phyloP scores from a whole-genome alignment of 768 basidiomycete genomes.

The Sarcodon aspratus region DNA sequence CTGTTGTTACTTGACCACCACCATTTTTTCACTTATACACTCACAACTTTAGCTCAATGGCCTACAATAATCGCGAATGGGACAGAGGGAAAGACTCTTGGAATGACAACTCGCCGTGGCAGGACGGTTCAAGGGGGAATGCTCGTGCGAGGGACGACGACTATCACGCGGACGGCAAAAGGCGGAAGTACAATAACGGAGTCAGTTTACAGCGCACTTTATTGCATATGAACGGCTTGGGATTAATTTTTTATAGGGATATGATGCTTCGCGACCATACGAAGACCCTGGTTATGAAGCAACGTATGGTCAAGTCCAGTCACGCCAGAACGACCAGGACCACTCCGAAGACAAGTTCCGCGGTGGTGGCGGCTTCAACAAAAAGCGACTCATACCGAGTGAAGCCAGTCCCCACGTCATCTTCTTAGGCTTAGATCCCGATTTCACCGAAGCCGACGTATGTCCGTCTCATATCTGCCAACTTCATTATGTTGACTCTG shows the following conservation, averaged over 20 bases:
- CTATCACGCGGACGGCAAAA: conserved; percentile 57
- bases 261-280: conserved; percentile 36
- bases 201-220: conserved; percentile 26
- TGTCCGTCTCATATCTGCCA: conserved; percentile 25
- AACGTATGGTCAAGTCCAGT: conserved; percentile 17
- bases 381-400: conserved; percentile 74
- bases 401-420: conserved; percentile 90
- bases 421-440: conserved; percentile 86
- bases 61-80: conserved; percentile 73
- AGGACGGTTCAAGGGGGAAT: conserved; percentile 26
- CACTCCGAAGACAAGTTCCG: conserved; percentile 39
- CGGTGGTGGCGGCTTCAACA: conserved; percentile 22
- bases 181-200: conserved; percentile 70
- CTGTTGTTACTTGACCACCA: conserved; percentile 12
- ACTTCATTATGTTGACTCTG: conserved; percentile 15
- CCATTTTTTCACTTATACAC: conserved; percentile 6
- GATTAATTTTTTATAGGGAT: conserved; percentile 26
- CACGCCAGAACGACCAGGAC: conserved; percentile 28
- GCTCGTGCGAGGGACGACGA: conserved; percentile 58
- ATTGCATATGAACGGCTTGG: not conserved
- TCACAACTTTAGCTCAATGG: conserved; percentile 29
- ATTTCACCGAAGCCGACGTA: conserved; percentile 90
- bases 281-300: conserved; percentile 32
- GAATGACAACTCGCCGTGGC: conserved; percentile 34
- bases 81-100: conserved; percentile 65